Evolutionary conservation across 768 basidiomycete genomes (phyloP).

Genomic region (Sistotremastrum suecicum): DNA sequence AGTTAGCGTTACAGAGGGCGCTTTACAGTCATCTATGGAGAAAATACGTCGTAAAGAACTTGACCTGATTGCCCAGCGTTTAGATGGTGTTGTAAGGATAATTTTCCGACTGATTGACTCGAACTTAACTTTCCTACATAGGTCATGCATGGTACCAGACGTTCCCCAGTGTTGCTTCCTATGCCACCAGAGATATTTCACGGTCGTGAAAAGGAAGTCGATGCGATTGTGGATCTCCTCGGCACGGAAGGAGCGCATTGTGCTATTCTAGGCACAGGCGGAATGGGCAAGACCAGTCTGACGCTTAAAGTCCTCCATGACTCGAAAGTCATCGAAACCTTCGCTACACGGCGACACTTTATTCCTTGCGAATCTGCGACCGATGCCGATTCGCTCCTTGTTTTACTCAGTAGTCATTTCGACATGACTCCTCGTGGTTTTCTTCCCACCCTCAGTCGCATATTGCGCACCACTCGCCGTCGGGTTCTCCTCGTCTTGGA

Average conservation of each 20-base stretch:
- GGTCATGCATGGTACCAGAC: too few relatives aligned
- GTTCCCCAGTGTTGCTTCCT: too few relatives aligned
- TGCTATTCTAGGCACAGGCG: conserved; percentile 17
- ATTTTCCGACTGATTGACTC: too few relatives aligned
- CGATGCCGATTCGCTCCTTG: conserved; percentile 12
- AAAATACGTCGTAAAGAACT: too few relatives aligned
- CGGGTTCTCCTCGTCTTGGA: conserved; percentile 19
- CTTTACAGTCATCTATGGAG: too few relatives aligned
- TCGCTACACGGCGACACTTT: conserved; percentile 16
- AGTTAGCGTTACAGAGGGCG: too few relatives aligned
- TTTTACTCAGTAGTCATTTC: conserved; percentile 6
- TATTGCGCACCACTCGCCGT: conserved; percentile 10
- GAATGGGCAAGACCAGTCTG: conserved; percentile 26
- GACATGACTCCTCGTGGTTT: conserved; percentile 11
- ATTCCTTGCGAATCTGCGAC: conserved; percentile 21
- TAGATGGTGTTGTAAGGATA: too few relatives aligned
- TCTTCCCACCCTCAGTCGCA: conserved; percentile 13
- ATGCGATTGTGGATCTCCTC: too few relatives aligned
- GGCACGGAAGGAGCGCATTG: background rate
- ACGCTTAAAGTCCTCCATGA: conserved; percentile 20
- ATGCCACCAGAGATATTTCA: too few relatives aligned
- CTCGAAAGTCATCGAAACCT: conserved; percentile 10
- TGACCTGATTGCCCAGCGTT: too few relatives aligned
- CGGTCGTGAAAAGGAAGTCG: too few relatives aligned
- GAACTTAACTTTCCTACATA: too few relatives aligned